These are phyloP conservation scores for Fennellomyces sp. DNA, from an alignment of 371 early-diverging fungal species.

Conservation along the genomic window DNA sequence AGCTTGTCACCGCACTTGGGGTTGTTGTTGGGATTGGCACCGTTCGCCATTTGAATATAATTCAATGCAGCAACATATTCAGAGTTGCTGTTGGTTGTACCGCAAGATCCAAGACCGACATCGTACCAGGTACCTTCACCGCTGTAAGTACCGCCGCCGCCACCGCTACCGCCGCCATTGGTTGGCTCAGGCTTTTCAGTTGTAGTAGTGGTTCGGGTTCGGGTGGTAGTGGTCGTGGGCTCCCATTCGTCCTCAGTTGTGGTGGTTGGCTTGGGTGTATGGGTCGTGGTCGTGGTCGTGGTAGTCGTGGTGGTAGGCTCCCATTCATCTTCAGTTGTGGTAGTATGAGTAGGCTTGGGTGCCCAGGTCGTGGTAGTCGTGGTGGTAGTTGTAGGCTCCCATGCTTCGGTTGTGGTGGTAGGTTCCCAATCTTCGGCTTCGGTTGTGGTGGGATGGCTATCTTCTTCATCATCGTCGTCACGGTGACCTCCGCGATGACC, in stretches of 20 bases:
- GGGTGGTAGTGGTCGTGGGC: constrained; percentile 12
- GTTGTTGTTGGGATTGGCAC: constrained; percentile 23
- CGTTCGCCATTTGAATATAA: constrained; percentile 17
- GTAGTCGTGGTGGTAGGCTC: constrained; percentile 7
- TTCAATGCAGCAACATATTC: constrained; percentile 23
- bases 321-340: background rate
- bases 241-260: background rate
- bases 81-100: constrained; percentile 10
- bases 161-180: constrained; percentile 3
- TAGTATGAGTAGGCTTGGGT: background rate
- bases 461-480: background rate
- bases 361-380: constrained; percentile 15
- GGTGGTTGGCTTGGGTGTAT: constrained; percentile 1
- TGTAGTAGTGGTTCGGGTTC: constrained; percentile 22
- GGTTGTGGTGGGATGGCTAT: background rate
- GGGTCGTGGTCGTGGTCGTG: constrained; percentile 23
- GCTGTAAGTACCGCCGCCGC: background rate
- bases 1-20: constrained; percentile 33
- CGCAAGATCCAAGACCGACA: constrained; percentile 21
- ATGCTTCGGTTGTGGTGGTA: constrained; percentile 1
- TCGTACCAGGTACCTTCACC: constrained; percentile 24
- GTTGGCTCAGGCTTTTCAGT: constrained; percentile 40
- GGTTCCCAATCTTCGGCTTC: background rate
- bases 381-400: background rate
- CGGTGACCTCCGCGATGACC: too few relatives aligned